Conservation (phyloP, 495 filamentous ascomycete species). For the Daldinia grandis region DNA sequence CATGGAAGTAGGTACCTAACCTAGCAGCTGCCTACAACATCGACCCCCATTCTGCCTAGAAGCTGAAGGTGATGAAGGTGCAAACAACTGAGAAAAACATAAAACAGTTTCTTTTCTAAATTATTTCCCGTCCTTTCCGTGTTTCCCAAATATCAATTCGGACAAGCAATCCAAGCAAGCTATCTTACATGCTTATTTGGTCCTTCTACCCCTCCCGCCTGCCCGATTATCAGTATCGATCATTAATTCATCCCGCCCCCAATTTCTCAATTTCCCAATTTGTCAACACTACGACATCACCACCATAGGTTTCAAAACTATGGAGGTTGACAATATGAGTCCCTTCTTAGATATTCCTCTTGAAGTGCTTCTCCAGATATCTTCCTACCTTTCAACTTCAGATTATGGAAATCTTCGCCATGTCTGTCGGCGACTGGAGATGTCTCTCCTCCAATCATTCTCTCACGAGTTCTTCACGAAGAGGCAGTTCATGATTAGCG, state of each 20-base stretch:
- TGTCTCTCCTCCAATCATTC: conserved; percentile 54
- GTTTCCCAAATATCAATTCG: neutral
- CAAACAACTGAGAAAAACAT: neutral
- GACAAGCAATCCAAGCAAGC: neutral
- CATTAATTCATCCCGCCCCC: neutral
- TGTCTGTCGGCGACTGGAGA: conserved; percentile 57
- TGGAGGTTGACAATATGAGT: conserved; percentile 2
- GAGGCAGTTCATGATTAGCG: conserved; percentile 62
- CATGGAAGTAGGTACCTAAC: neutral
- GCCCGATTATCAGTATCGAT: neutral
- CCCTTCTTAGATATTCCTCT: conserved; percentile 42
- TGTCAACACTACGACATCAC: neutral
- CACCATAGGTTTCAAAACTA: neutral
- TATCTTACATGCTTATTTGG: neutral
- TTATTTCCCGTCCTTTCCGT: neutral
- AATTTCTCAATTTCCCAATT: neutral
- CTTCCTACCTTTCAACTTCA: conserved; percentile 50
- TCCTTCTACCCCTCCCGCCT: neutral
- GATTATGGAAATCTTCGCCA: conserved; percentile 58
- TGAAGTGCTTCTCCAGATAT: conserved; percentile 55
- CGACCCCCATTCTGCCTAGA: neutral
- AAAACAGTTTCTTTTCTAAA: neutral
- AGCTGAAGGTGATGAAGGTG: neutral
- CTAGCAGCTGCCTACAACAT: neutral
- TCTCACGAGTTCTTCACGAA: conserved; percentile 63